phyloP scores from a whole-genome alignment of 2,329 filamentous ascomycete genomes.

The Fusarium nanum region DNA sequence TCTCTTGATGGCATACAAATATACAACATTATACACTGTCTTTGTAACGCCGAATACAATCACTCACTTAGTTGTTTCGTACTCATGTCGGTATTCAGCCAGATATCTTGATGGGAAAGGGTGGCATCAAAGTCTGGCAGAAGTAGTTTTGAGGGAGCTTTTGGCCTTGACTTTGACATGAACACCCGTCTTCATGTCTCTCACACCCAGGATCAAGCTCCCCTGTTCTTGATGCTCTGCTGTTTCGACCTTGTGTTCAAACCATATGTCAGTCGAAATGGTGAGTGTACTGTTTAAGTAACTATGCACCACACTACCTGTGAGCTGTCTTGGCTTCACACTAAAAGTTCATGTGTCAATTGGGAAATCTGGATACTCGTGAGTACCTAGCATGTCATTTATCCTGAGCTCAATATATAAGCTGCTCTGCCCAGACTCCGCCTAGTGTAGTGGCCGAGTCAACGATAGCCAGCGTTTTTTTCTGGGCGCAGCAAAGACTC shows the following conservation, averaged over 20 bases:
- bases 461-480: conserved; percentile 66
- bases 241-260: conserved; percentile 53
- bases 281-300: conserved; percentile 61
- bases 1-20: conserved; percentile 67
- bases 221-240: conserved; percentile 57
- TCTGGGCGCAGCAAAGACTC: conserved; percentile 60
- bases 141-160: conserved; percentile 61
- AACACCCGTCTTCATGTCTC: conserved; percentile 17
- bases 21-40: conserved; percentile 73
- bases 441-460: conserved; percentile 70
- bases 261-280: conserved; percentile 57
- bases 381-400: conserved; percentile 80
- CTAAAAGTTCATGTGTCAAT: conserved; percentile 68
- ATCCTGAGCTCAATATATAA: conserved; percentile 76
- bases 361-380: conserved; percentile 79
- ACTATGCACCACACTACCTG: conserved; percentile 59
- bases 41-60: conserved; percentile 73
- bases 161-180: conserved; percentile 52
- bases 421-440: conserved; percentile 76
- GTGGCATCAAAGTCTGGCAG: conserved; percentile 59
- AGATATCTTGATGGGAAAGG: conserved; percentile 65
- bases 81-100: conserved; percentile 52
- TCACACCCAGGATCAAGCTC: conserved; percentile 53
- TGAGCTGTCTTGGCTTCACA: conserved; percentile 59
- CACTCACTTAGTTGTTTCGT: conserved; percentile 57